A percentile compares a stretch with the other conserved stretches of the same genome.
Evolutionary conservation across 768 basidiomycete genomes (phyloP).

Genomic region (Butyriboletus loyo): DNA sequence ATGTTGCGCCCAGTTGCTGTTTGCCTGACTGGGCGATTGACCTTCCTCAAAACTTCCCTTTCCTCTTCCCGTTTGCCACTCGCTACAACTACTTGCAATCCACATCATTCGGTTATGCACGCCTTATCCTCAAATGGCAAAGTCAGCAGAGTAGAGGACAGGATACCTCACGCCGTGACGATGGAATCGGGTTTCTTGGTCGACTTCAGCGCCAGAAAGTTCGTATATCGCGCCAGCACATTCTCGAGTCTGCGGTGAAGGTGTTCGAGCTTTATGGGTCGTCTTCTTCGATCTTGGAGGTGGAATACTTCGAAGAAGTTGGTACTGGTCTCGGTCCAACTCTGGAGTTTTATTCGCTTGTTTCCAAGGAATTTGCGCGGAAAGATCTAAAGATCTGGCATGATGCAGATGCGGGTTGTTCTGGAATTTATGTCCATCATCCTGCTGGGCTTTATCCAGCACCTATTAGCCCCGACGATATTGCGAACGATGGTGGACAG

Average conservation of each 20-base stretch:
- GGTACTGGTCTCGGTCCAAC: constrained; percentile 97
- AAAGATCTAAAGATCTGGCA: constrained; percentile 90
- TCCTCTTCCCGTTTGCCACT: constrained; percentile 98
- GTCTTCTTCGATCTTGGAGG: constrained; percentile 89
- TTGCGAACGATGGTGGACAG: constrained; percentile 72
- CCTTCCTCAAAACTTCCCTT: constrained; percentile 93
- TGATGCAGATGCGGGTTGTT: constrained; percentile 64
- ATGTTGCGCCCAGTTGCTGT: constrained; percentile 63
- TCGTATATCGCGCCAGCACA: constrained; percentile 90
- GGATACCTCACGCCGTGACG: constrained; percentile 79
- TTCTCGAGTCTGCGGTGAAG: constrained; percentile 94
- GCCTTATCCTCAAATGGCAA: constrained; percentile 93
- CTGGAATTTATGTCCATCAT: constrained; percentile 76
- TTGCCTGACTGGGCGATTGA: constrained; percentile 97
- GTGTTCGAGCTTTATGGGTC: constrained; percentile 96
- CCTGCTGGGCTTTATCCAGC: constrained; percentile 86
- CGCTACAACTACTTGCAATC: constrained; percentile 97
- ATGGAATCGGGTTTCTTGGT: constrained; percentile 88
- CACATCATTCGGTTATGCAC: constrained; percentile 95
- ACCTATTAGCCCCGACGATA: constrained; percentile 69
- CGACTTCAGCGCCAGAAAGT: constrained; percentile 95
- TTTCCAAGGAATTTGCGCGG: constrained; percentile 91
- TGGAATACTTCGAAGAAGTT: constrained; percentile 98
- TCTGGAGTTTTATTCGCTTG: constrained; percentile 97
- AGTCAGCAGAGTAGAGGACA: constrained; percentile 79